Percentiles rank a stretch among this genome's conserved stretches.
Evolutionary conservation across 108 stramenopile species (phyloP).

Genomic region (Skeletonema menzelii): DNA sequence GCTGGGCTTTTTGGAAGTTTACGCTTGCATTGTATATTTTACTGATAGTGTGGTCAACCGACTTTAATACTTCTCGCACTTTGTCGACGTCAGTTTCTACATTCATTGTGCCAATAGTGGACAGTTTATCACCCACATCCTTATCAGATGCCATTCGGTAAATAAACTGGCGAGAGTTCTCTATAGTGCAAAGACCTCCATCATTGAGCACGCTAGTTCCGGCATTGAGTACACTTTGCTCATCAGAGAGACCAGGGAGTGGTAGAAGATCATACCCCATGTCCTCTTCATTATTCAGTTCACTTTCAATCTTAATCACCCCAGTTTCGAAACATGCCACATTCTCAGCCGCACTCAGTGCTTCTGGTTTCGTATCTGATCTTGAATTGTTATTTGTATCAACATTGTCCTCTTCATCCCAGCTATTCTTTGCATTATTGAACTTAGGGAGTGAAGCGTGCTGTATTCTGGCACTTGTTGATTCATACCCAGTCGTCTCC

Average conservation of each 20-base stretch:
- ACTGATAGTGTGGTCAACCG: slow-evolving; percentile 65
- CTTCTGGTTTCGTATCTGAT: not conserved
- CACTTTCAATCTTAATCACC: slow-evolving; percentile 69
- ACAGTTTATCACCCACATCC: slow-evolving; percentile 27
- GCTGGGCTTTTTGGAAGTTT: slow-evolving; percentile 55
- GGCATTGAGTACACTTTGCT: slow-evolving; percentile 65
- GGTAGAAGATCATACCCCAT: slow-evolving; percentile 83
- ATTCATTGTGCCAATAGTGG: slow-evolving; percentile 67
- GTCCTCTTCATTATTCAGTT: slow-evolving; percentile 44
- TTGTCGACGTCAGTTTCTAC: slow-evolving; percentile 88
- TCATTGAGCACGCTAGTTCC: slow-evolving; percentile 14
- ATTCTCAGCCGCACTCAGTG: not conserved
- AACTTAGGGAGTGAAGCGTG: slow-evolving; percentile 85
- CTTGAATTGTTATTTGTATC: slow-evolving; percentile 20
- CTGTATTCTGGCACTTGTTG: slow-evolving; percentile 83
- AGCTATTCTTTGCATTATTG: slow-evolving; percentile 43
- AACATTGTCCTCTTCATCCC: slow-evolving; percentile 44
- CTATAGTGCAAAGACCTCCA: slow-evolving; percentile 45
- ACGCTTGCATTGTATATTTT: slow-evolving; percentile 58
- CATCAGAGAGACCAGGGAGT: slow-evolving; percentile 76
- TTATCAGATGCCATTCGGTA: slow-evolving; percentile 17
- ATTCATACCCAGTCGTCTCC: slow-evolving; percentile 80
- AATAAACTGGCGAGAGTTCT: slow-evolving; percentile 10
- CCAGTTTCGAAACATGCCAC: slow-evolving; percentile 69
- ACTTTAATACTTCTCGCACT: slow-evolving; percentile 73